Conservation (phyloP, 371 early-diverging fungal genomes). For the Mortierella polycephala region DNA sequence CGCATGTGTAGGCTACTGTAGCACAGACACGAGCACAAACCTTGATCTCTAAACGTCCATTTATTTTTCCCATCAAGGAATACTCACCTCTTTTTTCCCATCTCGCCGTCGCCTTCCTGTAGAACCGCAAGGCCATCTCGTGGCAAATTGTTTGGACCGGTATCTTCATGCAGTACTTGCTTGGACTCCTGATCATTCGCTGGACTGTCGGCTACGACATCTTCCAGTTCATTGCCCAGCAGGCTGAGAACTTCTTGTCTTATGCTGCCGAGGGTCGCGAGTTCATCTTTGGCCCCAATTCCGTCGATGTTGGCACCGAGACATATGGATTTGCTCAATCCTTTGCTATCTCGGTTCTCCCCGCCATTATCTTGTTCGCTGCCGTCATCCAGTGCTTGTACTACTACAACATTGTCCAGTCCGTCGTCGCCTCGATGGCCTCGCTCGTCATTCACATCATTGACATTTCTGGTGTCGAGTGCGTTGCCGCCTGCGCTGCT, state of each 20-base stretch:
- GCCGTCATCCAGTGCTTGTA: conserved; percentile 87
- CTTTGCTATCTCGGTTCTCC: conserved; percentile 81
- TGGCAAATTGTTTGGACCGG: conserved; percentile 85
- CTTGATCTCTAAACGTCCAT: too few relatives aligned
- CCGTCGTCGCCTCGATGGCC: conserved; percentile 79
- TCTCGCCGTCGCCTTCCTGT: not conserved
- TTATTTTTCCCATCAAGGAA: not conserved
- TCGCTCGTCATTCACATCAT: conserved; percentile 75
- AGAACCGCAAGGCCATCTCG: conserved; percentile 70
- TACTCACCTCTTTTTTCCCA: not conserved
- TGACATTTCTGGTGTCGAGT: conserved; percentile 88
- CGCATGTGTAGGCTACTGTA: too few relatives aligned
- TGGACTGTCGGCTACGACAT: conserved; percentile 80
- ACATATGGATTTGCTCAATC: conserved; percentile 51
- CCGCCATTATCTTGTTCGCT: conserved; percentile 90
- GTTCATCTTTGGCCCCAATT: conserved; percentile 72
- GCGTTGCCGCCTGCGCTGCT: conserved; percentile 89
- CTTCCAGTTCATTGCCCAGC: conserved; percentile 78
- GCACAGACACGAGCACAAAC: too few relatives aligned
- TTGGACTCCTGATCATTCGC: conserved; percentile 86
- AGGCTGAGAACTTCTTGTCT: conserved; percentile 73
- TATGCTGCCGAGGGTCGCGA: conserved; percentile 73
- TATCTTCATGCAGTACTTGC: conserved; percentile 78
- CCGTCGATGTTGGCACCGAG: conserved; percentile 13
- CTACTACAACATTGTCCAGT: conserved; percentile 88